Conservation (phyloP, 352 stramenopile genomes). For the Pythium dissotocum region DNA sequence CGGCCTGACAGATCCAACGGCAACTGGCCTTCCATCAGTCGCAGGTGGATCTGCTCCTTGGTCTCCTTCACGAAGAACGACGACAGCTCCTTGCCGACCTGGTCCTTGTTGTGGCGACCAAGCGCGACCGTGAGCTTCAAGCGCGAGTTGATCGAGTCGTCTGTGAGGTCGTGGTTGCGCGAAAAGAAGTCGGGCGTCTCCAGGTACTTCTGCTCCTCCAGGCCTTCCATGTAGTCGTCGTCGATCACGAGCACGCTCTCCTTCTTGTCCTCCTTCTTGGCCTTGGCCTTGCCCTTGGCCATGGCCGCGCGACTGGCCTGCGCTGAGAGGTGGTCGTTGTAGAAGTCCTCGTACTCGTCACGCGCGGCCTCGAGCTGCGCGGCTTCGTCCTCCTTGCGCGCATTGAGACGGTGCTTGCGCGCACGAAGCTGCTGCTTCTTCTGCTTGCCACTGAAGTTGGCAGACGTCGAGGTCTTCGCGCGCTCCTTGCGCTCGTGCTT, state of each 20-base stretch:
- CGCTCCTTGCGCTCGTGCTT: conserved; percentile 84
- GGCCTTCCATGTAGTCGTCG: conserved; percentile 30
- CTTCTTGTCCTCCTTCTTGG: conserved; percentile 29
- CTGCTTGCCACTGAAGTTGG: conserved; percentile 85
- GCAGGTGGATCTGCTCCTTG: conserved; percentile 85
- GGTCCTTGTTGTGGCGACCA: conserved; percentile 81
- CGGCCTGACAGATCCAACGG: conserved; percentile 58
- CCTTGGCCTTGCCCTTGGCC: conserved; percentile 14
- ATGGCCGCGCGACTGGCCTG: conserved; percentile 18
- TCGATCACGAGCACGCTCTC: conserved; percentile 33
- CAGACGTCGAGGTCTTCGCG: conserved; percentile 47
- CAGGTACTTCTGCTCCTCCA: conserved; percentile 35
- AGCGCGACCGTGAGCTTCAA: conserved; percentile 82
- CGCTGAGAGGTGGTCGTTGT: conserved; percentile 37
- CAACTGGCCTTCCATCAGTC: conserved; percentile 81
- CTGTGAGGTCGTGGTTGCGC: conserved; percentile 64
- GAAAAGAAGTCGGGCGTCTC: conserved; percentile 65
- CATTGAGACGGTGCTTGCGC: conserved; percentile 76
- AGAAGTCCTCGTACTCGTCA: conserved; percentile 60
- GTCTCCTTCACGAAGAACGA: conserved; percentile 88
- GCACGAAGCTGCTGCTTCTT: conserved; percentile 85
- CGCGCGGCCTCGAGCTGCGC: conserved; percentile 36
- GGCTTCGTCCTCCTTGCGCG: conserved; percentile 59
- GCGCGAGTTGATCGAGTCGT: conserved; percentile 55
- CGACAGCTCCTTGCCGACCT: conserved; percentile 80